Evolutionary conservation across 768 basidiomycete species (phyloP).

Genomic region (Tephrocybe rancida): DNA sequence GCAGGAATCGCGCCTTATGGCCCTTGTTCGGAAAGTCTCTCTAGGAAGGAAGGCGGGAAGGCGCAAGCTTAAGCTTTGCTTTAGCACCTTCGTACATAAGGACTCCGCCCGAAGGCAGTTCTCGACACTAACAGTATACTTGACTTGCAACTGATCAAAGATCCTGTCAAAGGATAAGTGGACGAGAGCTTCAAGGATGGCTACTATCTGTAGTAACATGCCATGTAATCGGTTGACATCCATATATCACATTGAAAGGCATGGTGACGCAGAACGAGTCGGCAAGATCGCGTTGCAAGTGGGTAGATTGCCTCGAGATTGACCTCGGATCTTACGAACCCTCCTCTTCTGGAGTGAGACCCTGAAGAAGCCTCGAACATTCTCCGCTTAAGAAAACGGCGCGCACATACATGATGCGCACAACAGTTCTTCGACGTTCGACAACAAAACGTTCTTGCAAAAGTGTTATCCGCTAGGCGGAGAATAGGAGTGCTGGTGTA

Average conservation of each 20-base stretch:
- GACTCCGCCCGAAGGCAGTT: not conserved
- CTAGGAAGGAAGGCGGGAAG: not conserved
- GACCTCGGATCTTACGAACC: conserved; percentile 17
- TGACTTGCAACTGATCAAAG: not conserved
- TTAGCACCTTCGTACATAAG: too few species aligned
- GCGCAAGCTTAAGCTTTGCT: conserved; percentile 1
- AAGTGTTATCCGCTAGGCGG: not conserved
- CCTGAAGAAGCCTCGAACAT: not conserved
- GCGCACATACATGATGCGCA: not conserved
- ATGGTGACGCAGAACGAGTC: not conserved
- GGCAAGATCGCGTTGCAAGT: conserved; percentile 21
- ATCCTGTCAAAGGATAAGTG: not conserved
- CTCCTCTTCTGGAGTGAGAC: conserved; percentile 1
- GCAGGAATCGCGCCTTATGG: conserved; percentile 10
- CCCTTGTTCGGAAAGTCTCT: conserved; percentile 6
- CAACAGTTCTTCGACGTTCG: not conserved
- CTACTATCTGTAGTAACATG: too few species aligned
- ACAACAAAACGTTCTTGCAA: not conserved
- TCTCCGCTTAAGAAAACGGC: not conserved
- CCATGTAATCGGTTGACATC: not conserved
- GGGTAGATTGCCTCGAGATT: too few species aligned
- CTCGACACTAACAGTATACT: too few species aligned
- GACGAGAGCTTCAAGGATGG: not conserved
- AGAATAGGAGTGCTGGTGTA: not conserved
- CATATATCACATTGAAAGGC: not conserved